These are phyloP conservation scores for Geranium incanum DNA, from an alignment of 441 rosid genomes.

Conservation along the genomic window DNA sequence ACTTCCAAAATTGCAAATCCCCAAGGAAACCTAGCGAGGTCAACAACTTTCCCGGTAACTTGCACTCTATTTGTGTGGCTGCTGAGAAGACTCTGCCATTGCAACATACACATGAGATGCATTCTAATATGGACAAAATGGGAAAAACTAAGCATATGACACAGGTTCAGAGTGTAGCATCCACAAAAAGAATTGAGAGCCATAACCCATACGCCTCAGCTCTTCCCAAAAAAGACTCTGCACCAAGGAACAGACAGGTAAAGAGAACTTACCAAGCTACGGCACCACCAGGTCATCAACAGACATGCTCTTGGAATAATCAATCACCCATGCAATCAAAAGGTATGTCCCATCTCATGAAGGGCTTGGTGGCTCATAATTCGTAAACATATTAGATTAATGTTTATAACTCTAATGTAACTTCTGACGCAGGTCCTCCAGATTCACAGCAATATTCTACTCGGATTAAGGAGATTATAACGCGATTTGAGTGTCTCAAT, in stretches of 20 bases:
- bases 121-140: slow-evolving; percentile 20
- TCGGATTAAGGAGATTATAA: slow-evolving; percentile 41
- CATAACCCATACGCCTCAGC: slow-evolving; percentile 30
- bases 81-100: slow-evolving; percentile 18
- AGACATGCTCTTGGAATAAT: slow-evolving; percentile 21
- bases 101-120: slow-evolving; percentile 24
- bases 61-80: slow-evolving; percentile 21
- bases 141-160: slow-evolving; percentile 22
- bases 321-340: slow-evolving; percentile 28
- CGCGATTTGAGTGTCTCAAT: slow-evolving; percentile 39
- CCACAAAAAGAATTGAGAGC: slow-evolving; percentile 22
- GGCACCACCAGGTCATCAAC: slow-evolving; percentile 27
- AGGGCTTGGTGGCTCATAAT: slow-evolving; percentile 15
- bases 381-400: slow-evolving; percentile 17
- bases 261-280: slow-evolving; percentile 19
- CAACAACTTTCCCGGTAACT: slow-evolving; percentile 14
- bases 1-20: slow-evolving; percentile 18
- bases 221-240: slow-evolving; percentile 27
- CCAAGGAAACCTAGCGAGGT: slow-evolving; percentile 15
- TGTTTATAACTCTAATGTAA: slow-evolving; percentile 19
- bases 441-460: slow-evolving; percentile 24
- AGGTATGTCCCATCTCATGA: slow-evolving; percentile 38
- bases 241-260: slow-evolving; percentile 26
- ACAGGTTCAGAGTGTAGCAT: slow-evolving; percentile 25
- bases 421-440: slow-evolving; percentile 35